Evolutionary conservation across 352 stramenopile species (phyloP).

Genomic region (Phytophthora pini): DNA sequence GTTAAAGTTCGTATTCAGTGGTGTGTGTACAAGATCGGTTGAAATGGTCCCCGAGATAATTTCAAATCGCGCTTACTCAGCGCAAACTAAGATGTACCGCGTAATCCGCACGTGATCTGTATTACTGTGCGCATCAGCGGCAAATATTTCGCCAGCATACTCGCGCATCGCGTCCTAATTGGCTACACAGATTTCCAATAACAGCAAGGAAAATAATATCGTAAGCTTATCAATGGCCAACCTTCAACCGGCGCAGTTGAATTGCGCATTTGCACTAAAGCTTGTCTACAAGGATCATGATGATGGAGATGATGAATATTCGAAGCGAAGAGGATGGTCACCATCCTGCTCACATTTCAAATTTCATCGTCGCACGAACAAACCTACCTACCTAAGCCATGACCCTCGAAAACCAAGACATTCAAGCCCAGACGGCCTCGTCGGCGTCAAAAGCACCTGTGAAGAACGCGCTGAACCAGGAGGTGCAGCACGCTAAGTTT

Average conservation of each 20-base stretch:
- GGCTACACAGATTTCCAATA: neutral
- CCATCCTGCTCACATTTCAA: neutral
- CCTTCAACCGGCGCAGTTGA: no score
- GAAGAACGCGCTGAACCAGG: constrained; percentile 24
- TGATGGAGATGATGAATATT: no score
- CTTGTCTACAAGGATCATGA: no score
- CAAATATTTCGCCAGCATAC: neutral
- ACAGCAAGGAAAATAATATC: neutral
- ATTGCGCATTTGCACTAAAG: neutral
- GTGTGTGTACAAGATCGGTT: no score
- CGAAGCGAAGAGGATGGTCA: neutral
- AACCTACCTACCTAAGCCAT: constrained; percentile 2
- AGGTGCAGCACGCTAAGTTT: constrained; percentile 24
- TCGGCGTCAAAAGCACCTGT: neutral
- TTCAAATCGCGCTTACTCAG: no score
- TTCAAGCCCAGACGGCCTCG: neutral
- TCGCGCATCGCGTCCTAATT: neutral
- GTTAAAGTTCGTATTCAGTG: no score
- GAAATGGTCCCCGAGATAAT: no score
- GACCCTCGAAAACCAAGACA: constrained; percentile 26
- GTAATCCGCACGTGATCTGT: neutral
- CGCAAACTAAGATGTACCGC: neutral
- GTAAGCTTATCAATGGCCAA: neutral
- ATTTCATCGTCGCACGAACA: neutral
- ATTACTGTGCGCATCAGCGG: neutral